phyloP scores from a whole-genome alignment of 164 flowering plant genomes.

The Litsea cubeba region DNA sequence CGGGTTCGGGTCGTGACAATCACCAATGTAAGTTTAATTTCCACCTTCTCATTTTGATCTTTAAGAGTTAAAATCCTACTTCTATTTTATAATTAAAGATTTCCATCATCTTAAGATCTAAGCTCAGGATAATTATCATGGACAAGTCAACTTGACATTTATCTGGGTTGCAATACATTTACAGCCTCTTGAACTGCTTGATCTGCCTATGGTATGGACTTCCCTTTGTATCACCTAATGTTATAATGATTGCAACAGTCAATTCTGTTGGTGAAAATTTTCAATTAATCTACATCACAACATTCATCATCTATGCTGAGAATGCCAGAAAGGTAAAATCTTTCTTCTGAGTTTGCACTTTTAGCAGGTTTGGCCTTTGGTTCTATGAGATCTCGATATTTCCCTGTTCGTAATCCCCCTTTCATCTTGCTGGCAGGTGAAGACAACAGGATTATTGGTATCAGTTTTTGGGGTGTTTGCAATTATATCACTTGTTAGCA shows the following conservation, averaged over 20 bases:
- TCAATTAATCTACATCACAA: conserved; percentile 45
- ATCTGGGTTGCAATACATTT: conserved; percentile 82
- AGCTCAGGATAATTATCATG: conserved; percentile 67
- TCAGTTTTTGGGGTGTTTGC: no score
- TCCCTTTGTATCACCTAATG: conserved; percentile 47
- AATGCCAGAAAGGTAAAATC: conserved; percentile 40
- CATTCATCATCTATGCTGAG: conserved; percentile 52
- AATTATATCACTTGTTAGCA: no score
- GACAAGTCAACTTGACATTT: conserved; percentile 71
- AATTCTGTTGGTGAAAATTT: conserved; percentile 67
- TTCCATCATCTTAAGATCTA: conserved; percentile 44
- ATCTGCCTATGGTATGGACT: conserved; percentile 75
- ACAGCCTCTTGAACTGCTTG: conserved; percentile 71
- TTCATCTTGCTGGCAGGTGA: conserved; percentile 36
- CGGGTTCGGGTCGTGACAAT: no score
- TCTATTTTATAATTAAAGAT: neutral
- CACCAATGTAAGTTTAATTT: conserved; percentile 68
- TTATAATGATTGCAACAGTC: conserved; percentile 59
- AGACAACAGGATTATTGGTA: conserved; percentile 40
- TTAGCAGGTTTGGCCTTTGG: neutral
- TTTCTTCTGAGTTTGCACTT: neutral
- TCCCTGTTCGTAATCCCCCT: neutral
- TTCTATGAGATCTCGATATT: neutral
- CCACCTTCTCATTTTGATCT: neutral
- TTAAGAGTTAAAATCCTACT: neutral